Evolutionary conservation across 2,329 filamentous ascomycete genomes (phyloP).

Genomic region (Stachybotrys chartarum): DNA sequence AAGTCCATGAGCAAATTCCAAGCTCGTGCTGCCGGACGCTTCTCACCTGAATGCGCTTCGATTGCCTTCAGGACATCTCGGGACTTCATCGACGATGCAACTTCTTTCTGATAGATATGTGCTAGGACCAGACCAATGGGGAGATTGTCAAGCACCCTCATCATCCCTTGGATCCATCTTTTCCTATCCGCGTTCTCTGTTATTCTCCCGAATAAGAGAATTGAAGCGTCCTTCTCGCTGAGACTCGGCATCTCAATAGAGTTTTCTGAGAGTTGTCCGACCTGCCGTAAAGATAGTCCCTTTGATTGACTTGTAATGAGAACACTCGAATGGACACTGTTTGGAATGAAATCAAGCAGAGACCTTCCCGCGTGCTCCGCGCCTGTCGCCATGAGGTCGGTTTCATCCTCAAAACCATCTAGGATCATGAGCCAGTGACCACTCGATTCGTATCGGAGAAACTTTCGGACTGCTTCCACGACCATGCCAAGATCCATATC

Average conservation of each 20-base stretch:
- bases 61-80: not conserved
- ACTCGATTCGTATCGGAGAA: slow-evolving; percentile 1
- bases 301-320: not conserved
- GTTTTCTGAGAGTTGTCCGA: not conserved
- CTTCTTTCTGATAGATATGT: not conserved
- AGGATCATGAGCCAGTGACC: slow-evolving; percentile 5
- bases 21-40: not conserved
- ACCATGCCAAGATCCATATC: not conserved
- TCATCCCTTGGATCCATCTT: not conserved
- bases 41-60: not conserved
- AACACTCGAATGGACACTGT: not conserved
- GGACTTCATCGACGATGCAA: not conserved
- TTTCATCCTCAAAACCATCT: slow-evolving; percentile 3
- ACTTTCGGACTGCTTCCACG: not conserved
- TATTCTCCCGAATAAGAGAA: slow-evolving; percentile 1
- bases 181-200: not conserved
- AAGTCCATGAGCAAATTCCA: not conserved
- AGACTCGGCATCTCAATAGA: not conserved
- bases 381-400: not conserved
- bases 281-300: not conserved
- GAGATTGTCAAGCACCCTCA: not conserved
- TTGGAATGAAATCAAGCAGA: slow-evolving; percentile 3
- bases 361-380: not conserved
- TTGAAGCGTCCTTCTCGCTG: slow-evolving; percentile 1
- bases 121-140: slow-evolving; percentile 2